Percentiles rank a stretch among this genome's conserved stretches.
Evolutionary conservation across 1,284 basidiomycete genomes (phyloP).

Genomic region (Cutaneotrichosporon sp.): DNA sequence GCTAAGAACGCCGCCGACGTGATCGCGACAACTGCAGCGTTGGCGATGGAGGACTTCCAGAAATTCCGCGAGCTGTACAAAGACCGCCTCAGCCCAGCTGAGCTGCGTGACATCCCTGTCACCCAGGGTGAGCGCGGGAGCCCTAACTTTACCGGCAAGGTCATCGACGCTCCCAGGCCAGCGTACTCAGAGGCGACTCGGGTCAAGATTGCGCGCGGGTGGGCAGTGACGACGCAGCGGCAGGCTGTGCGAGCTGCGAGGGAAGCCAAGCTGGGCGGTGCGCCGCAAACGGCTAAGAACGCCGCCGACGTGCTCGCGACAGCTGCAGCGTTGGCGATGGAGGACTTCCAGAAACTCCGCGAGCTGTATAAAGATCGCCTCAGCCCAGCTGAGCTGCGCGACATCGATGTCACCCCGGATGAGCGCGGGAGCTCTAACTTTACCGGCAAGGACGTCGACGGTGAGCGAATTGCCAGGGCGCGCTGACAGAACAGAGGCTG

Average conservation of each 20-base stretch:
- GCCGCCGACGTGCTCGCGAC: not conserved
- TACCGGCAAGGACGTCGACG: not conserved
- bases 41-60: slow-evolving; percentile 1
- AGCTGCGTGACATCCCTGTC: not conserved
- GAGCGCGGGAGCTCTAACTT: not conserved
- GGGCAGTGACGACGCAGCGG: not conserved
- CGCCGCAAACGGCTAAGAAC: not conserved
- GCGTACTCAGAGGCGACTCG: not conserved
- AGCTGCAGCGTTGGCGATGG: not conserved
- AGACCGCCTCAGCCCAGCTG: not conserved
- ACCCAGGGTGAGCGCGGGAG: not conserved
- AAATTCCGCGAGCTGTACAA: not conserved
- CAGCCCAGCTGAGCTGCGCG: not conserved
- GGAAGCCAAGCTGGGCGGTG: not conserved
- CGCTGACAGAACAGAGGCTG: not conserved
- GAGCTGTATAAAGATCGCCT: no score
- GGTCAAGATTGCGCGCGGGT: not conserved
- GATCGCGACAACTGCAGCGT: not conserved
- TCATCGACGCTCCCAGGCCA: slow-evolving; percentile 8
- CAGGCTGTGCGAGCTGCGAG: not conserved
- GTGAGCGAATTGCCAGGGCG: slow-evolving; percentile 5
- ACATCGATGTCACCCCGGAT: not conserved
- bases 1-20: not conserved
- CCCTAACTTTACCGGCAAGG: not conserved
- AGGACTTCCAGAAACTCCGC: not conserved